Evolutionary conservation across 495 filamentous ascomycete genomes (phyloP).

Genomic region (Talaromyces liani): DNA sequence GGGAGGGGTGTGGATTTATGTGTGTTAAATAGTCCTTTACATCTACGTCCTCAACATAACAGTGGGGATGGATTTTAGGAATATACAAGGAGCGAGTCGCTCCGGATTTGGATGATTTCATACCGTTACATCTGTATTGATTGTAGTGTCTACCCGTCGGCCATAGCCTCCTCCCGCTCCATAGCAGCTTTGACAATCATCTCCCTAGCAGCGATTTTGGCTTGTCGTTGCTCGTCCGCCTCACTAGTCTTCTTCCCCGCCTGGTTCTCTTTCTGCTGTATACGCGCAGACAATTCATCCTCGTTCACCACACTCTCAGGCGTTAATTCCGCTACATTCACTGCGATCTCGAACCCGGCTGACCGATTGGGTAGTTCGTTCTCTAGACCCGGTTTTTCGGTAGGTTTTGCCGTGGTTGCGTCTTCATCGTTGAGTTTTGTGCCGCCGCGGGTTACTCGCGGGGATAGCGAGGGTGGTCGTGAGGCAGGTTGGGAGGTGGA

Average conservation of each 20-base stretch:
- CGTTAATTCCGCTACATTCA: constrained; percentile 4
- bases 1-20: constrained; percentile 76
- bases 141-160: constrained; percentile 15
- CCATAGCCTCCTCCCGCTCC: constrained; percentile 40
- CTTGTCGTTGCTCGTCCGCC: constrained; percentile 20
- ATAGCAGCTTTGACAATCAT: constrained; percentile 31
- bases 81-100: not conserved
- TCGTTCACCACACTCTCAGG: constrained; percentile 6
- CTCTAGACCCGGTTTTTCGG: not conserved
- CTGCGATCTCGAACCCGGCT: not conserved
- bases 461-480: not conserved
- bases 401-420: not conserved
- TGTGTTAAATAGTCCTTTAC: constrained; percentile 52
- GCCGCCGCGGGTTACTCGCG: not conserved
- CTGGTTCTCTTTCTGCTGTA: not conserved
- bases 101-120: not conserved
- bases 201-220: constrained; percentile 31
- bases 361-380: not conserved
- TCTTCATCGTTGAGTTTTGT: not conserved
- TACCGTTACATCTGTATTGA: not conserved
- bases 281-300: not conserved
- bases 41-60: not conserved
- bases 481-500: not conserved
- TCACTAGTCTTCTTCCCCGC: not conserved
- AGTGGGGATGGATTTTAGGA: not conserved